These are phyloP conservation scores for Dipteronia dyeriana DNA, from an alignment of 345 rosid species.

Conservation along the genomic window DNA sequence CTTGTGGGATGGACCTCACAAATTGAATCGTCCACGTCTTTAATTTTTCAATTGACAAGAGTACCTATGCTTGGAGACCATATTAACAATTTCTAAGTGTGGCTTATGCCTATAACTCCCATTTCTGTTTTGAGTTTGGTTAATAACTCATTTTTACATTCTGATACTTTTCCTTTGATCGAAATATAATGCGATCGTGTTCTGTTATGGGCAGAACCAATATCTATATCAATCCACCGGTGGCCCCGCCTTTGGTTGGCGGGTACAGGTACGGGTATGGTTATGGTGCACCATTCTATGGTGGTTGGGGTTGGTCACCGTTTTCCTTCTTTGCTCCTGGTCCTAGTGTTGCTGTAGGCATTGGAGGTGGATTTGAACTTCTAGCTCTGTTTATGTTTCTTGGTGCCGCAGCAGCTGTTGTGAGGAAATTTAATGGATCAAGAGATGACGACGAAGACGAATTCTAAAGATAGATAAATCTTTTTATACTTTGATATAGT, in stretches of 20 bases:
- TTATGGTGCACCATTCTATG: constrained; percentile 68
- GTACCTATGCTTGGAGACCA: background rate
- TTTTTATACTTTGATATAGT: background rate
- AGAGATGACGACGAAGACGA: constrained; percentile 72
- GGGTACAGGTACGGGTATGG: constrained; percentile 92
- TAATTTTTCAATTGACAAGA: background rate
- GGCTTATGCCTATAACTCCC: background rate
- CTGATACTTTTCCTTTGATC: background rate
- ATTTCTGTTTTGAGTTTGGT: background rate
- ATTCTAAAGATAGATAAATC: constrained; percentile 27
- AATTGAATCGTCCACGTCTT: background rate
- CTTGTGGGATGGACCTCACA: background rate
- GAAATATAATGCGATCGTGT: background rate
- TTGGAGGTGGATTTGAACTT: constrained; percentile 82
- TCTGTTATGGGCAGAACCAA: constrained; percentile 63
- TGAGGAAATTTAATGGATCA: constrained; percentile 60
- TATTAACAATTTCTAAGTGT: background rate
- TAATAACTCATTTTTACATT: background rate
- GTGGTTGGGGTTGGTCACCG: constrained; percentile 98
- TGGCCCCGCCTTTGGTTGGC: constrained; percentile 89
- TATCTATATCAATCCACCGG: constrained; percentile 78
- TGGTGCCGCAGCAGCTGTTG: constrained; percentile 81
- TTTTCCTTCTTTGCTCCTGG: constrained; percentile 89
- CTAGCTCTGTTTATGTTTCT: constrained; percentile 64
- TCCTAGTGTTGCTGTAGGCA: constrained; percentile 77